Evolutionary conservation across 1,284 basidiomycete species (phyloP), one percentile per base, ranked within the genome.

Genomic region (Ustilago vetiveriae): DNA sequence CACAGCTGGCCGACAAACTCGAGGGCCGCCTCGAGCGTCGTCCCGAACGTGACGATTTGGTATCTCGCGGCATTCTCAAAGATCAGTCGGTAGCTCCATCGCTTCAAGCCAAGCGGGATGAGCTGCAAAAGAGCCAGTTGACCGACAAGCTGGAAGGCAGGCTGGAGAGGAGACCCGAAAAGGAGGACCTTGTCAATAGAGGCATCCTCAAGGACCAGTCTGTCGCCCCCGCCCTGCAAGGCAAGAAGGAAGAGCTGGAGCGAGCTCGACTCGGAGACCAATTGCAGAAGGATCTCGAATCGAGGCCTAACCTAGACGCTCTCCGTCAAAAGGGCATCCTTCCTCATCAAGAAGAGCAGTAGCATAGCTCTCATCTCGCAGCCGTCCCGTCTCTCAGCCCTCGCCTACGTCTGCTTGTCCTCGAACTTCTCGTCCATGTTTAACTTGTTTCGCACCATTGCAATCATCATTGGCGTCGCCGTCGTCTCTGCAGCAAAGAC

Each of bases 251-350:
- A 58, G 86, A 87, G 57, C 83, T 92, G 22, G 58, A 69, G 40
- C 44, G 59, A 21, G 66, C 66, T 5, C 43, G 55, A 6, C 21
- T 63, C 8, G 66, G 40, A 2, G 26, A 91, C 82, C 88, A 88
- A 77, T 85, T 92, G 40, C 88, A 88, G 53, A 86, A 88, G 53
- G 87, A 87, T 6, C 84, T 92, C 45, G 86, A 87, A 56, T 82
- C 86, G 43, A 86, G 90, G 48, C 90, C 90, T 10, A 85, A 86
- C 65, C 84, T 88, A 7, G 88, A 89, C 44, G 88, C 90, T 65
- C 84, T 92, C 44, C 86, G 90, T 63, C 87, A 88, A 82, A 87
- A 87, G 70, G 90, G 89, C 4, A 91, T 92, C 72, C 83, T 92
- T 16, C 58, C 59, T 13, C 44, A 62, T 36, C 54, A 53, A 30